Base-by-base conservation (phyloP, 1,139 yeast species). In the Eremothecium sinecaudum region DNA sequence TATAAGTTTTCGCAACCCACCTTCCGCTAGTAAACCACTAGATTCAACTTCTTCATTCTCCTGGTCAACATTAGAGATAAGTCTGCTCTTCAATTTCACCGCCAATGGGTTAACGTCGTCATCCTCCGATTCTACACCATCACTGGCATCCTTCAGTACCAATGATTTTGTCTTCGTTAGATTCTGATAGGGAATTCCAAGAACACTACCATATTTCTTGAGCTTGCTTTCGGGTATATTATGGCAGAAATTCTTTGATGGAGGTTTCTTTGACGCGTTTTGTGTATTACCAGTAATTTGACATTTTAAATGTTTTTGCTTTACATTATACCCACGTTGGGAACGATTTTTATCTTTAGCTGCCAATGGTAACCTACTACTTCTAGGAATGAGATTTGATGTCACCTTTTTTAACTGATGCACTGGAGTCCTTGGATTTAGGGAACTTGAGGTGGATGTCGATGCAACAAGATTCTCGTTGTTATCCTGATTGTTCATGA, bases 181-280 rank as follows among this genome's bases (percentile, higher is more conserved):
- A 16, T 20, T 19, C 5, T 18, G 17, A 16, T 27, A 27, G 9
- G 46, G 46, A 25, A 45, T 34, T 17, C 46, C 43, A 45, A 47
- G 47, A 43, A 44, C 57, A 43, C 53, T 53, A 38, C 48, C 57
- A 36, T 51, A 51, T 32, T 50, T 57, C 41, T 58, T 60, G 41
- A 59, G 53, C 35, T 47, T 55, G 31, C 45, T 43, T 4, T 28
- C 38, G 5, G 38, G 34, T 28, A 35, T 14, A 13, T 30, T 34
- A 17, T 34, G 30, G n/a, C 12, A 30, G 10, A 34, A 19, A 22
- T 28, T 34, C n/a, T 18, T 27, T n/a, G 34, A 29, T 15, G 37
- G 34, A 16, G 46, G 42, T 26, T 47, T 40, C 25, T 37, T 43
- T 37, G 28, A 37, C 38, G 33, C 33, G 39, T 30, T 15, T 12